Base-by-base conservation (phyloP, 1,139 yeast genomes). In the Saccharomyces hybrid region DNA sequence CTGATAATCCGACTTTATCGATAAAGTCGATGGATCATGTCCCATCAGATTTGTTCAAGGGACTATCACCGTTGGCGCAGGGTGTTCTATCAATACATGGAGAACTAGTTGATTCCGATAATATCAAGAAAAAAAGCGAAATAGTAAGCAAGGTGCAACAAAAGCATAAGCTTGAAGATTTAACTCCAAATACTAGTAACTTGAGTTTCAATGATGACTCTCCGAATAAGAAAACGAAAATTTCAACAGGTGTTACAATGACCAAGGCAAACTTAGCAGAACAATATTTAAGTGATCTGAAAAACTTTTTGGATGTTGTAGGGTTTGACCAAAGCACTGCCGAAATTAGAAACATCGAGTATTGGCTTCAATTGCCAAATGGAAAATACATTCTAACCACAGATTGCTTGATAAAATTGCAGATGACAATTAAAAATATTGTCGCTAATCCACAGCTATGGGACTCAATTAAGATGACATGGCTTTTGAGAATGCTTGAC, bases 221-320 rank as follows among this genome's bases (percentile, higher is more conserved):
- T 30, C n/a, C 58, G 11, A 32, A 50, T 3, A 65, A 66, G 56
- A 60, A 52, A 46, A 28, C 57, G 2, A 64, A 61, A 44, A 49
- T 56, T n/a, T 55, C 61, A 5, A 51, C 60, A 2, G 59, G 58
- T 30, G 57, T 63, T 8, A 49, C 65, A 3, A 53, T 66, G 27
- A 67, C 61, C 50, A 61, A 61, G 26, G 48, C 54, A 7, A 55
- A 59, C 27, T 30, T 65, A 25, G 63, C 62, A 3, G 49, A 54
- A 2, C 64, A 63, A 50, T 61, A 64, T 50, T 16, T 66, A 5
- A 56, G 55, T 23, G 64, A 63, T 30, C 54, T 67, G 3, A 50
- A 50, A 25, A 30, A 48, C 1, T 5, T 61, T 20, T 6, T 60
- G 30, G 49, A 52, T 2, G 46, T 48, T 25, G 49, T 60, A 16